These are phyloP conservation scores for Lantana camara DNA, from an alignment of 257 asterid genomes.

Conservation along the genomic window DNA sequence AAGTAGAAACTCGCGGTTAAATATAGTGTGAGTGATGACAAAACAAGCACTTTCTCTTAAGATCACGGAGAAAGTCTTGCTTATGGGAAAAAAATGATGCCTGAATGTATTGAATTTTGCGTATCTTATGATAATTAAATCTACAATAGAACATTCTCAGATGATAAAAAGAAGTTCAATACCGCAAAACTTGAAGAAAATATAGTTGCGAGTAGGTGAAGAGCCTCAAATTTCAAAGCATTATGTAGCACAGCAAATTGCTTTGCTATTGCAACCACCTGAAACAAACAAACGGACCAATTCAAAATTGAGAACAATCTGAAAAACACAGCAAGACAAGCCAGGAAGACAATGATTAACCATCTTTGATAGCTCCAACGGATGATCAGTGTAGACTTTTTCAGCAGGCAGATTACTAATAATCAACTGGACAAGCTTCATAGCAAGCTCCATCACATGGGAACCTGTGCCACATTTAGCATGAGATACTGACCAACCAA, in stretches of 20 bases:
- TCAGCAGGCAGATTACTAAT: conserved; percentile 70
- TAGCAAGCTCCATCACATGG: conserved; percentile 57
- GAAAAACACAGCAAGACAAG: conserved; percentile 17
- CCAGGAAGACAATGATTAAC: conserved; percentile 38
- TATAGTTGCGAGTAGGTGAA: conserved; percentile 71
- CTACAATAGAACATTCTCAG: conserved; percentile 19
- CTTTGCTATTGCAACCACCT: conserved; percentile 79
- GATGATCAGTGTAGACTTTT: conserved; percentile 44
- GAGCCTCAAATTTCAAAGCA: conserved; percentile 85
- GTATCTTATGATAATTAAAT: conserved; percentile 8
- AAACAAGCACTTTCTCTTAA: neutral
- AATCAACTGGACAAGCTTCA: conserved; percentile 68
- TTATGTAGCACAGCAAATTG: conserved; percentile 78
- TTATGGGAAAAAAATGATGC: neutral
- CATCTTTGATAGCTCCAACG: conserved; percentile 67
- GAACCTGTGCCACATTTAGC: conserved; percentile 52
- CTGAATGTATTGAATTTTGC: neutral
- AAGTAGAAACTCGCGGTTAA: conserved; percentile 1
- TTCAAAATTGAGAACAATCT: neutral
- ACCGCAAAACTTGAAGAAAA: conserved; percentile 72
- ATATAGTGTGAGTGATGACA: neutral
- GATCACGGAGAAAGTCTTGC: neutral
- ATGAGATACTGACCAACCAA: conserved; percentile 23
- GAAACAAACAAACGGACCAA: conserved; percentile 33
- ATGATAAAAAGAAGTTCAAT: conserved; percentile 27